Evolutionary conservation across 169 alveolate species (phyloP).

Genomic region (Theileria orientalis): DNA sequence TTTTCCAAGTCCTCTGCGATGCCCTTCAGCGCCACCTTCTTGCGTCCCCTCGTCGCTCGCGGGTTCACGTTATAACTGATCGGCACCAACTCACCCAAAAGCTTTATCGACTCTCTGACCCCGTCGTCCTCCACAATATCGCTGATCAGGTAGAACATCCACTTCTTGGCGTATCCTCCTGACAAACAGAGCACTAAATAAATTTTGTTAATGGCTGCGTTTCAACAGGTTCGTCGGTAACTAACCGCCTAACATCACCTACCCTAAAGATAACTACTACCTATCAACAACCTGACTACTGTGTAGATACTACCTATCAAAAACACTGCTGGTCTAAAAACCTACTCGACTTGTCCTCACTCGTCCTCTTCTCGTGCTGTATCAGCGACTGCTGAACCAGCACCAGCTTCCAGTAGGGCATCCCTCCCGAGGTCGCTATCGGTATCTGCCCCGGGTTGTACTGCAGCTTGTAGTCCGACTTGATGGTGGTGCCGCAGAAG

Average conservation of each 20-base stretch:
- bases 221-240: background rate
- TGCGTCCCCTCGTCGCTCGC: slow-evolving; percentile 79
- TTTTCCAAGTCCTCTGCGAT: slow-evolving; percentile 50
- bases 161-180: slow-evolving; percentile 58
- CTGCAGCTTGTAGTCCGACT: slow-evolving; percentile 23
- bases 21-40: slow-evolving; percentile 62
- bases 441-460: slow-evolving; percentile 51
- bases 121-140: slow-evolving; percentile 76
- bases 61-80: slow-evolving; percentile 73
- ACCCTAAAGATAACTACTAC: background rate
- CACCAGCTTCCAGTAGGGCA: slow-evolving; percentile 44
- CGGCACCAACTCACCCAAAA: slow-evolving; percentile 68
- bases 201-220: background rate
- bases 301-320: too few species aligned
- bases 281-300: too few species aligned
- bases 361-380: background rate
- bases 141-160: slow-evolving; percentile 39
- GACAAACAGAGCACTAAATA: slow-evolving; percentile 33
- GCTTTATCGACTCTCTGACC: slow-evolving; percentile 52
- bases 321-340: too few species aligned
- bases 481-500: slow-evolving; percentile 43
- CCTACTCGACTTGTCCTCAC: background rate
- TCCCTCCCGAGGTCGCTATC: slow-evolving; percentile 59
- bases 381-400: slow-evolving; percentile 46
- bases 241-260: background rate